phyloP scores from a whole-genome alignment of 2,329 filamentous ascomycete species.

The Monilinia fructigena region DNA sequence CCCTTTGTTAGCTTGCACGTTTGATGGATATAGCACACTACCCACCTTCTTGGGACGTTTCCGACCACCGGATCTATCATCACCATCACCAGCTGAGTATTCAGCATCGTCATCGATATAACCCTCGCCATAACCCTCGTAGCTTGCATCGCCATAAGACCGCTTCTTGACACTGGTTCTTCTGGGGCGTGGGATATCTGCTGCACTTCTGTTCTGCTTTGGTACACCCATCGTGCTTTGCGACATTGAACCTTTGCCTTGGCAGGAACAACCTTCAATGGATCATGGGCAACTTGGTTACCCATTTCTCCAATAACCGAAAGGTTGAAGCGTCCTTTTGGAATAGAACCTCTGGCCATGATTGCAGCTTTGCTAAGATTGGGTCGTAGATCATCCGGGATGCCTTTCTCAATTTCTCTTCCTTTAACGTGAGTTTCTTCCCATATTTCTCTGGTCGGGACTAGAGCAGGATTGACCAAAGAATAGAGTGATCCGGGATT shows the following conservation, averaged over 20 bases:
- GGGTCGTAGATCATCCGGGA: slow-evolving; percentile 47
- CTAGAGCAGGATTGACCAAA: slow-evolving; percentile 50
- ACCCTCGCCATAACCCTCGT: slow-evolving; percentile 71
- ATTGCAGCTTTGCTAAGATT: slow-evolving; percentile 52
- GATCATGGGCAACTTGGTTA: slow-evolving; percentile 24
- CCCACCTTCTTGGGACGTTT: slow-evolving; percentile 67
- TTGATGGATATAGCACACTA: slow-evolving; percentile 30
- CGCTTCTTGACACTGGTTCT: slow-evolving; percentile 68
- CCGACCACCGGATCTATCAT: slow-evolving; percentile 53
- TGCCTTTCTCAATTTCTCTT: slow-evolving; percentile 54
- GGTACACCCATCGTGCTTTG: background rate
- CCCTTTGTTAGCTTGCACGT: slow-evolving; percentile 33
- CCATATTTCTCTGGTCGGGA: slow-evolving; percentile 51
- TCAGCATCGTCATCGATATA: slow-evolving; percentile 65
- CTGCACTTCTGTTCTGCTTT: slow-evolving; percentile 11
- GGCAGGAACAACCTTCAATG: slow-evolving; percentile 26
- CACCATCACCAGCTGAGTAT: slow-evolving; percentile 72
- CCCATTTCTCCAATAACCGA: slow-evolving; percentile 57
- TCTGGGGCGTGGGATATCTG: slow-evolving; percentile 53
- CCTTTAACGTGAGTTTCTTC: slow-evolving; percentile 53
- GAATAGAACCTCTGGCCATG: slow-evolving; percentile 57
- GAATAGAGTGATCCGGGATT: slow-evolving; percentile 43
- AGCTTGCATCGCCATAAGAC: slow-evolving; percentile 72
- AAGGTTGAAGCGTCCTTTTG: slow-evolving; percentile 55
- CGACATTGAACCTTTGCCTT: slow-evolving; percentile 18